These are phyloP conservation scores for Rhexocercosporidium sp. DNA, from an alignment of 2,329 filamentous ascomycete species.

Conservation along the genomic window DNA sequence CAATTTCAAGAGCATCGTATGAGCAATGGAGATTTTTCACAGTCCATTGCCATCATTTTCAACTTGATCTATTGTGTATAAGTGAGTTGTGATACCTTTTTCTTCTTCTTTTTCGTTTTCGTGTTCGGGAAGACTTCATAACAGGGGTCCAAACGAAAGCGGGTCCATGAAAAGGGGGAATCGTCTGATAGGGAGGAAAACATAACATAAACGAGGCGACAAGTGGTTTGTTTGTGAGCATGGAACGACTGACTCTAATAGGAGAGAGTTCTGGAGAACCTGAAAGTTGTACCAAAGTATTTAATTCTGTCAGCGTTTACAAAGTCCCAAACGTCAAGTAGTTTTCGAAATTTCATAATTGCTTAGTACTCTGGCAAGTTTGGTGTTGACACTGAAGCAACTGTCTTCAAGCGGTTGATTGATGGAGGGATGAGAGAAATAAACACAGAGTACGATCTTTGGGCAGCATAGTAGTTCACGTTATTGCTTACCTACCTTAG, in stretches of 20 bases:
- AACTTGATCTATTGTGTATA: background rate
- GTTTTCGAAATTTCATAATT: too few species aligned
- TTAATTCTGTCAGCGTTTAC: too few species aligned
- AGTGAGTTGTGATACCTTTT: background rate
- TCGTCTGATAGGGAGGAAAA: background rate
- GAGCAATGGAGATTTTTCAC: constrained; percentile 11
- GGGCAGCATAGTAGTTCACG: too few species aligned
- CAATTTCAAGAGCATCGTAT: constrained; percentile 7
- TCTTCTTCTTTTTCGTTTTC: constrained; percentile 18
- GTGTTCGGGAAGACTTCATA: constrained; percentile 1
- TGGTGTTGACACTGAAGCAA: too few species aligned
- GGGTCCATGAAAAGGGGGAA: background rate
- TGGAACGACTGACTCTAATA: background rate
- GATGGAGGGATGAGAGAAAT: too few species aligned
- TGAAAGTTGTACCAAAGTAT: background rate
- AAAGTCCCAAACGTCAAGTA: too few species aligned
- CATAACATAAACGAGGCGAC: background rate
- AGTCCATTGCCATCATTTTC: constrained; percentile 9
- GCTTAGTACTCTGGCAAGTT: too few species aligned
- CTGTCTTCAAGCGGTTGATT: too few species aligned
- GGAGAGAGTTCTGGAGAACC: background rate
- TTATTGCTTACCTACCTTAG: too few species aligned
- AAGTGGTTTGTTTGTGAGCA: background rate
- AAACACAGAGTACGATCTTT: too few species aligned
- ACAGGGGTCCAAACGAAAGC: background rate